These are phyloP conservation scores for Coemansia sp. DNA, from an alignment of 192 early-diverging fungal genomes.

Conservation along the genomic window DNA sequence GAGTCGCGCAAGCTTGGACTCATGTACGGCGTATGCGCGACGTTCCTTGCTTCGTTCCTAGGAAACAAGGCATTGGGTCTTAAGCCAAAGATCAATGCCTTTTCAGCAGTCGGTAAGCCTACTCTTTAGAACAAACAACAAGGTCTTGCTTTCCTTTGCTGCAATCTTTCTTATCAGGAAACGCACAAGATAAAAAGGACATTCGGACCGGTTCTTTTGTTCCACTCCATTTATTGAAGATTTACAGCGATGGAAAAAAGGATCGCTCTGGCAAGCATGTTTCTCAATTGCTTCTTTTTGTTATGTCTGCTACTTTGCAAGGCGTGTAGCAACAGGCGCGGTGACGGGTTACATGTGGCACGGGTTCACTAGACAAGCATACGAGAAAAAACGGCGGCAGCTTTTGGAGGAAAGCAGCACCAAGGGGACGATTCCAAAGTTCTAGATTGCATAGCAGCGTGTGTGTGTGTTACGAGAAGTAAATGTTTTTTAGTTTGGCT, in stretches of 20 bases:
- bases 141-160: background rate
- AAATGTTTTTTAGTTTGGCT: no score
- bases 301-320: background rate
- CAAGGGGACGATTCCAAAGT: constrained; percentile 17
- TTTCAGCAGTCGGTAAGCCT: constrained; percentile 33
- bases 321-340: constrained; percentile 43
- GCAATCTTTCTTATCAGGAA: background rate
- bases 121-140: background rate
- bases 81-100: constrained; percentile 18
- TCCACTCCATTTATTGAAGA: no score
- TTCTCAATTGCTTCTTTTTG: no score
- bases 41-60: constrained; percentile 41
- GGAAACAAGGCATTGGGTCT: constrained; percentile 36
- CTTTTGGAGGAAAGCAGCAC: constrained; percentile 26
- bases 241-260: no score
- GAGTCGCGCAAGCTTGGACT: constrained; percentile 49
- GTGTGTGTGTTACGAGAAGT: no score
- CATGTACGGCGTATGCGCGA: constrained; percentile 30
- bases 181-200: no score
- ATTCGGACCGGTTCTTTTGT: no score
- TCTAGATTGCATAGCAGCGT: no score
- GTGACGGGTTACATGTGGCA: constrained; percentile 52
- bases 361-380: constrained; percentile 46
- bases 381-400: constrained; percentile 39
- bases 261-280: no score